Evolutionary conservation across 176 grass and related monocot genomes (phyloP).

Genomic region (Stipa capillata): DNA sequence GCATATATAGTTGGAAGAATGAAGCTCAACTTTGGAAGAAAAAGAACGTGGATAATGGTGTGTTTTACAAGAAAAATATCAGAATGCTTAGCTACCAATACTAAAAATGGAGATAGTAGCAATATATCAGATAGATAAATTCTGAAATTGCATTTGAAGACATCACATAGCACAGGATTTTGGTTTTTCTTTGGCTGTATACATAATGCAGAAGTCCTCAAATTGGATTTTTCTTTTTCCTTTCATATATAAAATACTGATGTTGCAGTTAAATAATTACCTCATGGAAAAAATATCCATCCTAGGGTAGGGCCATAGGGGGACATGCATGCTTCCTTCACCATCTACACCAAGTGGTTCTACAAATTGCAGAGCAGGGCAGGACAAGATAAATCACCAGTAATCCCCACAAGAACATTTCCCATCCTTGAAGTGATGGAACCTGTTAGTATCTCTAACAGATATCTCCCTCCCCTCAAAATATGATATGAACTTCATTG

Average conservation of each 20-base stretch:
- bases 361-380: neutral
- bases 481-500: constrained; percentile 61
- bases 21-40: neutral
- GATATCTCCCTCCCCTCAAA: constrained; percentile 57
- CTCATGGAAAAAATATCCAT: neutral
- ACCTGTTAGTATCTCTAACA: constrained; percentile 69
- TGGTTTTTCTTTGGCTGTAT: neutral
- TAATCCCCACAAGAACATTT: constrained; percentile 59
- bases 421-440: constrained; percentile 66
- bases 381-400: constrained; percentile 32
- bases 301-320: neutral
- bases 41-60: neutral
- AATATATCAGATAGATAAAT: neutral
- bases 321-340: neutral
- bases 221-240: neutral
- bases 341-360: neutral
- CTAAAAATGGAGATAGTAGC: neutral
- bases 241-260: neutral
- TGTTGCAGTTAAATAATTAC: neutral
- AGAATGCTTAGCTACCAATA: neutral
- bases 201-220: neutral
- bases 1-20: neutral
- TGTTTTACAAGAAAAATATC: neutral
- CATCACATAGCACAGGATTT: neutral
- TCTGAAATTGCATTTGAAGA: neutral